Base-by-base conservation (phyloP, 768 basidiomycete species). In the Rubroboletus pulcherrimus region DNA sequence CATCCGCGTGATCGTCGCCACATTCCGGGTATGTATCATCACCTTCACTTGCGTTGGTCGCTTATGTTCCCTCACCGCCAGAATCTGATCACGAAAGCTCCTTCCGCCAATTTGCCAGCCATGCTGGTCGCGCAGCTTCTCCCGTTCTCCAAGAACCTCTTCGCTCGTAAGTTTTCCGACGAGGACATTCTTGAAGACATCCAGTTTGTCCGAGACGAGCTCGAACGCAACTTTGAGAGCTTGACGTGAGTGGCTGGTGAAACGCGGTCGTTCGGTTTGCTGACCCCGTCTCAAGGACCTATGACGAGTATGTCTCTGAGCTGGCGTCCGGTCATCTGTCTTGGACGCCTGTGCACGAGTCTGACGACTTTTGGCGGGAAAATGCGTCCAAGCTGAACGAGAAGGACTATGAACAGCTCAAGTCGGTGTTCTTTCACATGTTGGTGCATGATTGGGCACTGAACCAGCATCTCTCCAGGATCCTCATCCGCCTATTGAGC, bases 311-410 rank as follows among this genome's bases (percentile, higher is more conserved):
- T 66, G 83, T 81, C 11, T 94, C 93, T 0, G 96, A 98, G 70
- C 75, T 99, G 31, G 77, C 84, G 17, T 91, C 90, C 5, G 94
- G 95, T 2, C 93, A 93, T 69, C 74, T 98, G 26, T 89, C 92
- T 7, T 98, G 97, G 97, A 86, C 91, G 5, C 95, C 96, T 12
- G 90, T 93, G 10, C 97, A 99, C 66, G 91, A 94, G 67, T 95
- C 91, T 2, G 96, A 98, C 57, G 85, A 93, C 35, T 99, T 99
- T 75, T 99, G 97, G 97, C 91, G 89, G 66, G 93, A 95, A 75
- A 98, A 98, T 66, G 94, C 90, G 5, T 74, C 77, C 7, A 92
- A 84, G 67, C 73, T 98, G 41, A 91, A 93, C 60, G 94, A 98
- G 58, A 84, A 82, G 51, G 88, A 93, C 65, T 80, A 86, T 60